Base-by-base conservation (phyloP, 441 rosid genomes). In the Populus hybrid region DNA sequence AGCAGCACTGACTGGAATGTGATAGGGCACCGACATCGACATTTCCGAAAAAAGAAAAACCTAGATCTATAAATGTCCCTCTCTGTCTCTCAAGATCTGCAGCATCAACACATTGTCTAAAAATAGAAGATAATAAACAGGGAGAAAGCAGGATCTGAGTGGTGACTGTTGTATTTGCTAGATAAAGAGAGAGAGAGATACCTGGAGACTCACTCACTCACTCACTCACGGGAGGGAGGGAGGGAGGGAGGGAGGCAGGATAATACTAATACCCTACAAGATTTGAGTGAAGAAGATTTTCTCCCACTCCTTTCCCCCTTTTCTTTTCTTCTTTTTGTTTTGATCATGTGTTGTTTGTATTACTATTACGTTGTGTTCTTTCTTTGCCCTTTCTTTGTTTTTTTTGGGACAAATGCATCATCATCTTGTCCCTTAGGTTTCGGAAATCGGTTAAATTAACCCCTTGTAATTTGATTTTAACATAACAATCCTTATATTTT, bases 1-100 rank as follows among this genome's bases (percentile, higher is more conserved):
- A 59, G 88, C 84, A 76, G 96, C 93, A 75, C 89, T 86, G 65
- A 91, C 85, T 10, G 89, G 88, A 73, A 88, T 76, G 76, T 89
- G 87, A 84, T 81, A 90, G 57, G 57, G 57, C 18, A 46, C 57
- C 23, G 91, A 84, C 81, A 87, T 75, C 66, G 91, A 80, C 96
- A 91, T 91, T 79, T 40, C 70, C 7, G 3, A 34, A 75, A 74
- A 36, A 79, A 77, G 76, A 79, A 74, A 71, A 83, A 79, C 83
- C 83, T 76, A 79, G 79, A 78, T 76, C 78, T 79, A 57, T 4
- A 61, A 80, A 77, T 50, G 82, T 23, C 75, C 65, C 14, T 28
- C 69, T 50, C 4, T 10, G 46, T 69, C 42, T 54, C 18, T 18
- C 82, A 83, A 85, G 88, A 88, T 84, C 90, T 85, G 86, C 61